Base-by-base conservation (phyloP, 2,329 filamentous ascomycete genomes). In the Penicillium griseofulvum region DNA sequence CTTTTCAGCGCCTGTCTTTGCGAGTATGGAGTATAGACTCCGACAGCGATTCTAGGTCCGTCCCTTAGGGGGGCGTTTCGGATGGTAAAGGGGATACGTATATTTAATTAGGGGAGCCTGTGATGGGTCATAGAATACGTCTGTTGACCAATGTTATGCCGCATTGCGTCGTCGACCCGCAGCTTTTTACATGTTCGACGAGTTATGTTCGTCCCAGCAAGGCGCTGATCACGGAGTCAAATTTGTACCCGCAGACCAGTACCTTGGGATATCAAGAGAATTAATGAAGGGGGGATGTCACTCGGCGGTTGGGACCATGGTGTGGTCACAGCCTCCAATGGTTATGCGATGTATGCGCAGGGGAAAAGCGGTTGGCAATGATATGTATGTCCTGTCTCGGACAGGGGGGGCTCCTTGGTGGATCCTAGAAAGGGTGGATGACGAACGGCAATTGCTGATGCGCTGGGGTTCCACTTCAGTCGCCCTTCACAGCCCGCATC, bases 121-220 rank as follows among this genome's bases (percentile, higher is more conserved):
- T 48, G 53, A 62, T 62, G 58, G 60, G 39, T 55, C 60, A 41
- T 17, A 33, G 47, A 43, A 47, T 42, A 42, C 11, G n/a, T 16
- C 46, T 43, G 26, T 55, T 36, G 45, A 52, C 60, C 58, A 60
- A 62, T 61, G 52, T 56, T 28, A 52, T 50, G 37, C 47, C 47
- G 55, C 47, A 49, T 62, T 56, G 52, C 61, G 46, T 55, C 42
- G 49, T 52, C 42, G 61, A 60, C 61, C 59, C 61, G 60, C 60
- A 41, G 42, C 24, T 41, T 46, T 33, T 14, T 42, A 57, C 50
- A 55, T 57, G 46, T 29, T 57, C 29, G 56, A 64, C 61, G 58
- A 62, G 58, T 64, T 49, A 61, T 51, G 53, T 59, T 11, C 22
- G 48, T 45, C 37, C 17, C 46, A 54, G 28, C 31, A 50, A 50